phyloP scores from a whole-genome alignment of 331 rosid genomes.

The Acacia concinna region DNA sequence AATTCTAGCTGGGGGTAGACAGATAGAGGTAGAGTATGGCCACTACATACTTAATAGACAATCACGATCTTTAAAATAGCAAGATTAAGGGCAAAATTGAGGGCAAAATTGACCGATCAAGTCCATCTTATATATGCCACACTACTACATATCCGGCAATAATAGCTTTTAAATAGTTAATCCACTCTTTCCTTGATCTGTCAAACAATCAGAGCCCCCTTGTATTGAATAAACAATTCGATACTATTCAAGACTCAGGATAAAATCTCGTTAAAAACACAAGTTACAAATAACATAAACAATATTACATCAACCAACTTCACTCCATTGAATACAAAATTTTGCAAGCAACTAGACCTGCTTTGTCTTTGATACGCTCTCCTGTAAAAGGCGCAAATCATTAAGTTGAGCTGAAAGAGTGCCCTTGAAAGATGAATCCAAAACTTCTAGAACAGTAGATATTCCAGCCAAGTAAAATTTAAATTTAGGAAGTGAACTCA shows the following conservation, averaged over 20 bases:
- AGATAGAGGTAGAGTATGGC: constrained; percentile 18
- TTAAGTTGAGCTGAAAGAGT: constrained; percentile 84
- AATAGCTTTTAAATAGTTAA: background rate
- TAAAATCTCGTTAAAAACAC: background rate
- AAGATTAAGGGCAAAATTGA: constrained; percentile 23
- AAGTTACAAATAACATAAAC: constrained; percentile 6
- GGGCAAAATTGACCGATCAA: constrained; percentile 14
- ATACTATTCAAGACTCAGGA: constrained; percentile 5
- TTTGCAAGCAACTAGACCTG: constrained; percentile 61
- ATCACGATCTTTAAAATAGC: background rate
- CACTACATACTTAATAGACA: constrained; percentile 9
- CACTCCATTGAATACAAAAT: constrained; percentile 27
- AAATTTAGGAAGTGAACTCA: constrained; percentile 68
- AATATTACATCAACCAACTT: background rate
- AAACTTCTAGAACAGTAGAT: constrained; percentile 85
- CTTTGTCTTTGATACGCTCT: constrained; percentile 76
- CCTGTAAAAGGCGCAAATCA: constrained; percentile 79
- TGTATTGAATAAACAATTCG: background rate
- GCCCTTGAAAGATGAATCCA: constrained; percentile 84
- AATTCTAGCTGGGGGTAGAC: background rate
- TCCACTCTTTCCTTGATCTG: background rate
- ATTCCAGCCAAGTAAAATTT: constrained; percentile 69
- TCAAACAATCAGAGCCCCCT: background rate
- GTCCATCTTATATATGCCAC: background rate
- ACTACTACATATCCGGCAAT: background rate